Base-by-base conservation (phyloP, 1,139 yeast genomes). In the Debaryomycetaceae sp. region DNA sequence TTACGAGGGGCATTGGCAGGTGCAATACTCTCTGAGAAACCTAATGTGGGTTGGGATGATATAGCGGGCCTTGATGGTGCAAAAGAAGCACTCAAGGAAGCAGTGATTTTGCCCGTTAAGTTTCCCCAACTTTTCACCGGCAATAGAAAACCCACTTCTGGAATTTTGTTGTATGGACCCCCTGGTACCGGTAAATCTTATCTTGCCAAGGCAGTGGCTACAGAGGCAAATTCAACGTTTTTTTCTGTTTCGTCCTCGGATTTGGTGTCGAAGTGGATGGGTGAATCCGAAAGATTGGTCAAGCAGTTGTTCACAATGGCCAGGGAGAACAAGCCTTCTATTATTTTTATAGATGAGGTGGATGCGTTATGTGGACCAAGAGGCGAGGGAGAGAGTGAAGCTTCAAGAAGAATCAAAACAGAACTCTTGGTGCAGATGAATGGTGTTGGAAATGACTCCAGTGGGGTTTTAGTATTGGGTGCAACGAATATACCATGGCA, bases 401-500 rank as follows among this genome's bases (percentile, higher is more conserved):
- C 99, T 0, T 83, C 91, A 41, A 80, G 99, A 62, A 83, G 99
- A 70, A 91, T 95, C 59, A 93, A 95, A 64, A 95, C 99, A 0
- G 99, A 95, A 63, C 74, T 95, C 45, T 76, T 95, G 58, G 98
- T 95, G 6, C 99, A 95, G 63, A 95, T 95, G 99, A 93, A 93
- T 63, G 99, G 99, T 56, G 99, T 95, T 6, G 99, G 99, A 11
- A 91, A 89, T 61, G 99, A 95, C 62, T 73, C 96, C 1, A 77
- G 78, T 42, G 99, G 99, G 6, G 98, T 95, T 2, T 72, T 95
- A 38, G 99, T 95, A 0, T 73, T 95, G 42, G 99, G 99, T 24
- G 99, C 99, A 1, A 95, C 99, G 5, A 95, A 95, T 63, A 93
- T 95, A 48, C 99, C 99, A 17, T 95, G 99, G 99, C 97, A 93